Percentiles rank a stretch among this genome's conserved stretches.
Evolutionary conservation across 208 protist species (phyloP).

Genomic region (Trypanosoma cruzi): DNA sequence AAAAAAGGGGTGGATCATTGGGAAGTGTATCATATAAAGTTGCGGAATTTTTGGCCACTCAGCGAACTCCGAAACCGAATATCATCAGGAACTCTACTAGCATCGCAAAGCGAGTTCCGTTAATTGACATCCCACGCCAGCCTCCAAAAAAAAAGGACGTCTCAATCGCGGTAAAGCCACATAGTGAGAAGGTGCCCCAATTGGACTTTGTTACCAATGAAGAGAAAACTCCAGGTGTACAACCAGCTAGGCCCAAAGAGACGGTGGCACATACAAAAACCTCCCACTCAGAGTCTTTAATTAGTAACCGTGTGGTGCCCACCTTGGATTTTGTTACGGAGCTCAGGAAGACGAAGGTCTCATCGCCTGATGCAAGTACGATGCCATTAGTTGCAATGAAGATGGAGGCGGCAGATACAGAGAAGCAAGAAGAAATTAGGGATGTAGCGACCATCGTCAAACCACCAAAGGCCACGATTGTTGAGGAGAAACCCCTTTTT

Average conservation of each 20-base stretch:
- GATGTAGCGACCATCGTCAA: background rate
- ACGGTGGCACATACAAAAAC: background rate
- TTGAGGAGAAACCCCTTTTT: slow-evolving; percentile 32
- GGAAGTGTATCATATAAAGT: slow-evolving; percentile 87
- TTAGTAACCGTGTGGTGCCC: slow-evolving; percentile 3
- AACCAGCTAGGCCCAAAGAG: slow-evolving; percentile 4
- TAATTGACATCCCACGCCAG: slow-evolving; percentile 57
- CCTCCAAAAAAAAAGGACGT: slow-evolving; percentile 10
- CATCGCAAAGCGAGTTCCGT: slow-evolving; percentile 59
- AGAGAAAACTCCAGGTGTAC: background rate
- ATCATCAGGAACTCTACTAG: slow-evolving; percentile 11
- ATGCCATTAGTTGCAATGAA: background rate
- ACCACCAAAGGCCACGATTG: slow-evolving; percentile 12
- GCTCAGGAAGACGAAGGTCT: background rate
- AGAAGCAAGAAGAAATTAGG: background rate
- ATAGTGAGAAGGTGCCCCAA: slow-evolving; percentile 19
- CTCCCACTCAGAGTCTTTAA: slow-evolving; percentile 12
- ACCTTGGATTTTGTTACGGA: slow-evolving; percentile 11
- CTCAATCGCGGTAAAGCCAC: background rate
- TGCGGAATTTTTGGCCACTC: slow-evolving; percentile 77
- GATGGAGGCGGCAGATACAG: background rate
- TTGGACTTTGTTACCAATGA: slow-evolving; percentile 26
- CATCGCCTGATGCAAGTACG: background rate
- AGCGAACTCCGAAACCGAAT: slow-evolving; percentile 37
- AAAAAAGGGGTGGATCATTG: slow-evolving; percentile 71